phyloP scores from a whole-genome alignment of 2,329 filamentous ascomycete species.

The Truncatella angustata region DNA sequence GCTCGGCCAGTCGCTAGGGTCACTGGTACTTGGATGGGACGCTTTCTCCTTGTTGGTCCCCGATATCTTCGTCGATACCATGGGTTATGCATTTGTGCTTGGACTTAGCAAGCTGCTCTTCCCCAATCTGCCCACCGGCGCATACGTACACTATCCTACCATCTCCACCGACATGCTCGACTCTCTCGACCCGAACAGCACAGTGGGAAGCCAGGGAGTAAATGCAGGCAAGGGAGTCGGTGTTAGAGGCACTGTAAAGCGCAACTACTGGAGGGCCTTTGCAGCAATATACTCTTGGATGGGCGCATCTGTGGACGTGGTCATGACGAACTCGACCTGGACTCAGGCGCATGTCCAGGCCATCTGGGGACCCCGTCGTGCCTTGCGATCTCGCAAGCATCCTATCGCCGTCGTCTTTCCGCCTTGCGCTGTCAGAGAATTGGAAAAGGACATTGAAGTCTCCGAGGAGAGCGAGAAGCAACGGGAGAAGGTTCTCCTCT shows the following conservation, averaged over 20 bases:
- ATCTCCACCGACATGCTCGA: slow-evolving; percentile 97
- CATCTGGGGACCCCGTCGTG: slow-evolving; percentile 69
- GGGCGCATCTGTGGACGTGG: slow-evolving; percentile 81
- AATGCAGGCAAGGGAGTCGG: slow-evolving; percentile 83
- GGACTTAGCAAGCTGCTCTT: slow-evolving; percentile 83
- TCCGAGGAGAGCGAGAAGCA: slow-evolving; percentile 64
- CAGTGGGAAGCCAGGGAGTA: slow-evolving; percentile 64
- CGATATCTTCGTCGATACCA: slow-evolving; percentile 94
- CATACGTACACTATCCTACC: slow-evolving; percentile 97
- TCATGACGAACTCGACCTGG: slow-evolving; percentile 98
- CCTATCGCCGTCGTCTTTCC: slow-evolving; percentile 81
- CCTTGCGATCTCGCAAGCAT: slow-evolving; percentile 39
- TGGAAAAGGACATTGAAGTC: slow-evolving; percentile 73
- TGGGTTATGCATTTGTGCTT: slow-evolving; percentile 93
- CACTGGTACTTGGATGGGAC: slow-evolving; percentile 83
- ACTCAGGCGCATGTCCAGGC: slow-evolving; percentile 79
- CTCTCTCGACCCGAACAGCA: slow-evolving; percentile 65
- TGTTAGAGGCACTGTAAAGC: slow-evolving; percentile 68
- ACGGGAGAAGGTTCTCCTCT: slow-evolving; percentile 74
- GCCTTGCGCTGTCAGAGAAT: slow-evolving; percentile 83
- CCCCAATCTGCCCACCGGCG: slow-evolving; percentile 74
- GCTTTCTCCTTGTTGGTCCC: slow-evolving; percentile 89
- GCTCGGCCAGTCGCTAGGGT: slow-evolving; percentile 89
- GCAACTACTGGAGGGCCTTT: slow-evolving; percentile 82
- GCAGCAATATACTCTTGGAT: slow-evolving; percentile 79